Conservation (phyloP, 192 early-diverging fungal genomes). For the Thoreauomyces humboldtii region DNA sequence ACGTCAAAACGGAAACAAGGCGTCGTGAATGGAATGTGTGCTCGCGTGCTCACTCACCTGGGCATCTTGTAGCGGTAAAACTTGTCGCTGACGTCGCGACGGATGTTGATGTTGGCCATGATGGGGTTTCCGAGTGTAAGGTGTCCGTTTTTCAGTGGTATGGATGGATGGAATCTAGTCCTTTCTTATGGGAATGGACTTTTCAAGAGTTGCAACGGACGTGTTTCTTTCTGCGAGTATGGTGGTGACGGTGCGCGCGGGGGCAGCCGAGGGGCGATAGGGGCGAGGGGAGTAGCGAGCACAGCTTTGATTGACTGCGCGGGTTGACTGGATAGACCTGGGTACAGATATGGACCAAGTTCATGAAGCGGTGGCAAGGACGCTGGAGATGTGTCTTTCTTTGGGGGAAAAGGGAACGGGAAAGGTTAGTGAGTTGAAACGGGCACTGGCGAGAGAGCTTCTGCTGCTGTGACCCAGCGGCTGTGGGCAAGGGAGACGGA, state of each 20-base stretch:
- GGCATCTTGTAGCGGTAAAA: conserved; percentile 99
- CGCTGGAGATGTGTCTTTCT: too few species aligned
- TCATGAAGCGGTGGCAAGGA: conserved; percentile 8
- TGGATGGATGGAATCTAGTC: background rate
- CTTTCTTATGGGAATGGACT: background rate
- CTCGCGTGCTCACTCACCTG: too few species aligned
- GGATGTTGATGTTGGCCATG: conserved; percentile 71
- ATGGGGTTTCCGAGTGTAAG: background rate
- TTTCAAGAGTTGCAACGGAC: background rate
- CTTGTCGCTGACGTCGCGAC: conserved; percentile 84
- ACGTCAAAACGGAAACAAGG: background rate
- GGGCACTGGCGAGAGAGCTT: too few species aligned
- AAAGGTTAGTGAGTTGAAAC: too few species aligned
- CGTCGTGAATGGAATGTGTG: background rate
- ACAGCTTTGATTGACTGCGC: too few species aligned
- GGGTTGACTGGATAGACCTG: too few species aligned
- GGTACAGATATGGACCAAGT: background rate
- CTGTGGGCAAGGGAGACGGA: too few species aligned
- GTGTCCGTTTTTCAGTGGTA: background rate
- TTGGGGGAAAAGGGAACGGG: too few species aligned
- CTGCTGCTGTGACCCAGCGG: too few species aligned
- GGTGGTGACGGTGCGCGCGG: background rate
- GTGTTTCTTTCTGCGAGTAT: background rate
- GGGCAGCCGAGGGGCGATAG: background rate
- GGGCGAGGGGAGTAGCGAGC: background rate